Percentiles rank a stretch among this genome's conserved stretches.
Conservation (phyloP, 2,329 filamentous ascomycete genomes). For the Penicillium sclerotigenum region DNA sequence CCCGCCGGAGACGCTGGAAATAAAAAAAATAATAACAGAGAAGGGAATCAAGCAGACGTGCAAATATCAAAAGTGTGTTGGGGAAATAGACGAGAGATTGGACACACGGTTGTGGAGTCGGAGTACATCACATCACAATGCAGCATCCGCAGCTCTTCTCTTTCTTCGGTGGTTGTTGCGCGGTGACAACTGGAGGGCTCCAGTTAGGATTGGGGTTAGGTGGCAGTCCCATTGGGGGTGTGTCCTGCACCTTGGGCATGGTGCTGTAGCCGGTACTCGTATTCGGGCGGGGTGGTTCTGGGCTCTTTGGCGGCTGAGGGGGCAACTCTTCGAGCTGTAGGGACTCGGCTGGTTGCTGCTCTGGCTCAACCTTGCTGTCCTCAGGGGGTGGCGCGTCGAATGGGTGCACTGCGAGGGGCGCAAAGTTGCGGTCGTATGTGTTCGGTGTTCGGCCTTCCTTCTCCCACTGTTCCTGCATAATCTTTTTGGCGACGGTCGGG, state of each 20-base stretch:
- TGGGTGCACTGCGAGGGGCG: conserved; percentile 61
- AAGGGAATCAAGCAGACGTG: conserved; percentile 13
- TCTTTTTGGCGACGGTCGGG: conserved; percentile 83
- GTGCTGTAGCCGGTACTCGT: conserved; percentile 50
- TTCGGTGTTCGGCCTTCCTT: conserved; percentile 82
- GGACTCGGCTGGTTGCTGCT: conserved; percentile 5
- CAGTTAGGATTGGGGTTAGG: conserved; percentile 41
- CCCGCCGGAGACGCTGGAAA: conserved; percentile 14
- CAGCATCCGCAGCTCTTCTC: conserved; percentile 64
- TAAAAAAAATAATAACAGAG: conserved; percentile 12
- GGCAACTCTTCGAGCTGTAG: conserved; percentile 13
- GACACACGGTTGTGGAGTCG: conserved; percentile 11
- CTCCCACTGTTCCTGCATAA: conserved; percentile 95
- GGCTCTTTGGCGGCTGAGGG: conserved; percentile 30
- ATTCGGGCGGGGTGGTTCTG: conserved; percentile 36
- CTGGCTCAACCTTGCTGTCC: conserved; percentile 12
- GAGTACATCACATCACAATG: conserved; percentile 64
- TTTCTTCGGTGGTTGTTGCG: conserved; percentile 52
- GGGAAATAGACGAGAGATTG: conserved; percentile 12
- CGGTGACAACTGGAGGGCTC: conserved; percentile 47
- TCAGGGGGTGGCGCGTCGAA: conserved; percentile 31
- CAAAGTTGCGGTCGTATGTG: conserved; percentile 83
- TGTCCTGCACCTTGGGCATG: conserved; percentile 47
- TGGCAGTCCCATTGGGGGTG: conserved; percentile 33
- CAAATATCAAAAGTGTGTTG: conserved; percentile 17